These are phyloP conservation scores for Circinella umbellata DNA, from an alignment of 371 early-diverging fungal species.

Conservation along the genomic window DNA sequence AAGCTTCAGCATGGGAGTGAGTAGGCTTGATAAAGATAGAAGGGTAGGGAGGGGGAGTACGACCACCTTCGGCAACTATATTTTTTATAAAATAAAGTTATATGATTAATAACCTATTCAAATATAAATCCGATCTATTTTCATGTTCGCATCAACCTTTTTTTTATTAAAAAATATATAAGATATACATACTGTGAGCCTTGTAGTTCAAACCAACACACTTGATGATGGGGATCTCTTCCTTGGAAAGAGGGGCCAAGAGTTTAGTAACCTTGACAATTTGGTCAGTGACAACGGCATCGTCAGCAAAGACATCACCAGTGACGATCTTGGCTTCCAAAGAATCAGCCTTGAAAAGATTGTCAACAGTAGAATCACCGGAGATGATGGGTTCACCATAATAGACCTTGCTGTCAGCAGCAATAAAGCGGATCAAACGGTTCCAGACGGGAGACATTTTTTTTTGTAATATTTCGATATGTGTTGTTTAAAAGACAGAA, in stretches of 20 bases:
- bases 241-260: conserved; percentile 47
- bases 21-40: conserved; percentile 62
- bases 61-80: conserved; percentile 32
- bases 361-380: conserved; percentile 28
- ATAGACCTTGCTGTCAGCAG: conserved; percentile 24
- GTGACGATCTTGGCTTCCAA: conserved; percentile 48
- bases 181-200: conserved; percentile 24
- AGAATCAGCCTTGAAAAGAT: conserved; percentile 23
- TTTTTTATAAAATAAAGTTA: background rate
- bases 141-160: no score
- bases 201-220: conserved; percentile 69
- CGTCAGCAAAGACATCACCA: conserved; percentile 43
- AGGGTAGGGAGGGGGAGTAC: conserved; percentile 37
- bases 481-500: background rate
- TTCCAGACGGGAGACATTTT: conserved; percentile 28
- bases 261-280: conserved; percentile 40
- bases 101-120: no score
- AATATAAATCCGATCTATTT: no score
- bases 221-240: conserved; percentile 41
- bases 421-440: conserved; percentile 34
- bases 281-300: conserved; percentile 43
- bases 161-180: background rate
- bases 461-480: background rate
- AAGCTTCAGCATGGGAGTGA: conserved; percentile 47
- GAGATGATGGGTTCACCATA: conserved; percentile 29